Conservation (phyloP, 2,329 filamentous ascomycete genomes). For the Orbilia ellipsospora region DNA sequence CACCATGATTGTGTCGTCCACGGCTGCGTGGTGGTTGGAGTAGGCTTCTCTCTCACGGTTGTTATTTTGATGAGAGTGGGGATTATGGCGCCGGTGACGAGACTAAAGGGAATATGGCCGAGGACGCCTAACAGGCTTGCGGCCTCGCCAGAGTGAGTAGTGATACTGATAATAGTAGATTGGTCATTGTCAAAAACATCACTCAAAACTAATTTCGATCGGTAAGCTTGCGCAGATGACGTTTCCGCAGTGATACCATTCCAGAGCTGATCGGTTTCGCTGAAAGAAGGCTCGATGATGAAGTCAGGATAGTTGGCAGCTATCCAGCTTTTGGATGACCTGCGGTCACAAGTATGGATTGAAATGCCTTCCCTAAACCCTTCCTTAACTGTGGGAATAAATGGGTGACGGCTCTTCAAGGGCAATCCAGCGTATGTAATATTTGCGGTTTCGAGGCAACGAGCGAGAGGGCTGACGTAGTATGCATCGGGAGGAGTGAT, state of each 20-base stretch:
- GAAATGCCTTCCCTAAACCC: conserved; percentile 73
- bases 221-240: conserved; percentile 66
- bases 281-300: conserved; percentile 71
- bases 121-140: conserved; percentile 68
- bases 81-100: conserved; percentile 74
- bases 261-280: conserved; percentile 70
- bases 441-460: conserved; percentile 72
- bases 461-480: conserved; percentile 72
- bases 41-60: conserved; percentile 61
- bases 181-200: conserved; percentile 69
- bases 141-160: conserved; percentile 71
- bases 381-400: conserved; percentile 73
- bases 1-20: conserved; percentile 60
- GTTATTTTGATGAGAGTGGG: conserved; percentile 73
- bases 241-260: conserved; percentile 66
- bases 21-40: conserved; percentile 60
- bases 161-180: conserved; percentile 70
- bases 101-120: conserved; percentile 70
- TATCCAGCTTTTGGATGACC: conserved; percentile 70
- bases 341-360: conserved; percentile 75
- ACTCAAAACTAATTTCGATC: conserved; percentile 67
- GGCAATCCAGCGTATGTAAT: conserved; percentile 69
- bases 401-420: conserved; percentile 67
- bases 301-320: conserved; percentile 67
- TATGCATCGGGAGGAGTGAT: conserved; percentile 73